Evolutionary conservation across 2,329 filamentous ascomycete genomes (phyloP).

Genomic region (Raffaelea deltoideospora): DNA sequence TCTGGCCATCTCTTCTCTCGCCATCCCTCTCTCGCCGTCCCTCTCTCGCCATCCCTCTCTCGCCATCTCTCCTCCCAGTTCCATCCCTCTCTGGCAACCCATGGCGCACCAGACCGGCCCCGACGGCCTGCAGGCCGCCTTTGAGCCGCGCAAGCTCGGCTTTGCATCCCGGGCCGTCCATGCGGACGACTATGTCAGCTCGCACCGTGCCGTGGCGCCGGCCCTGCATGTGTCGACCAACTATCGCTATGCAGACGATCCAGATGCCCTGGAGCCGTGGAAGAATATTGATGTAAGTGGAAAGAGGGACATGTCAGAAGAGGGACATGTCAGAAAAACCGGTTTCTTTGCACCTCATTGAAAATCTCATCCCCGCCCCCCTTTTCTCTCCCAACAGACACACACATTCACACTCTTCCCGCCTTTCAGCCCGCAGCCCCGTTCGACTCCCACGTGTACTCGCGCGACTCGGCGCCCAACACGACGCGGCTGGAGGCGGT

Average conservation of each 20-base stretch:
- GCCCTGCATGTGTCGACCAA: conserved; percentile 85
- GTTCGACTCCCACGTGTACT: conserved; percentile 63
- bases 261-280: conserved; percentile 42
- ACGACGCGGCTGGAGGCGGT: conserved; percentile 74
- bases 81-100: too few species aligned
- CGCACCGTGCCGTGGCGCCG: conserved; percentile 67
- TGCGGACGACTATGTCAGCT: conserved; percentile 64
- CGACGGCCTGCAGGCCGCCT: too few species aligned
- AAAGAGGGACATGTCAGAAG: not conserved
- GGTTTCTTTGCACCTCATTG: not conserved
- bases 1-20: too few species aligned
- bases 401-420: not conserved
- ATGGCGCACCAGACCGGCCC: too few species aligned
- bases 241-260: conserved; percentile 65
- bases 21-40: too few species aligned
- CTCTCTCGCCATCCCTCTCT: too few species aligned
- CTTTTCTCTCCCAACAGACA: not conserved
- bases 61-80: too few species aligned
- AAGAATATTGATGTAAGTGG: conserved; percentile 40
- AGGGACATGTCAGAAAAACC: not conserved
- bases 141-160: conserved; percentile 24
- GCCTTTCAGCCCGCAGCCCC: conserved; percentile 29
- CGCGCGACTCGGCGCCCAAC: conserved; percentile 64
- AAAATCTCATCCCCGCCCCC: too few species aligned
- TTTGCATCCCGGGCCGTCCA: conserved; percentile 64